Evolutionary conservation across 148 eudicot species (phyloP), one percentile per base, ranked within the genome.

Genomic region (Agrostemma githago): DNA sequence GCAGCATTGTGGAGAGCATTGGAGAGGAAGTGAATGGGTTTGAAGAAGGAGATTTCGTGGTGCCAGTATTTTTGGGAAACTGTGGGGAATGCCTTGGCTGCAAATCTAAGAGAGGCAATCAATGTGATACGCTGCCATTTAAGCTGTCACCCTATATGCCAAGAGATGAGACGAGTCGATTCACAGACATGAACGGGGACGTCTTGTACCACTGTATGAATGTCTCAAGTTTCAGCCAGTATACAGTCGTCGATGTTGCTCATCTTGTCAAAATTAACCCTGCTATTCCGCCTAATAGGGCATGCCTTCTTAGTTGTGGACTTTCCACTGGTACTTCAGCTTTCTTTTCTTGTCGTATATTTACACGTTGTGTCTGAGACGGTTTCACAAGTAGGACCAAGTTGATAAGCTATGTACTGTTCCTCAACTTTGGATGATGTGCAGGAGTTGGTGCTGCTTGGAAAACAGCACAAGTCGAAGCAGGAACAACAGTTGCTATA

Each of bases 381-480:
- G 34, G 34, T 26, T 26, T 26, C 34, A 26, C 34, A 26, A 26
- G 34, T 26, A 26, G 1, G 1, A 26, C 34, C 1, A 26, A 26
- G 34, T 26, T 1, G 34, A 26, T 26, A 0, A 26, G 34, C 34
- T 26, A 26, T 26, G 34, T 26, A 26, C 34, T 26, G 34, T 26
- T 26, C 34, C 34, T 26, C 34, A 26, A 26, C 34, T 26, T 26
- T 26, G 34, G 34, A 26, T 26, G 1, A 26, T 26, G 11, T 77
- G 72, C 84, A 94, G 98, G 97, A 10, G 90, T 91, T 14, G 98
- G 98, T 54, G 96, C 98, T 71, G 92, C 98, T 51, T 88, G 91
- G 93, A 91, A 73, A 81, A 73, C 88, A 21, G 98, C 98, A 64
- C 79, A 84, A 62, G 93, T 88, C n/a, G 93, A 94, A 79, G 78